Percentiles rank a stretch among this genome's conserved stretches.
phyloP scores from a whole-genome alignment of 2,329 filamentous ascomycete species.

The Lasiodiplodia sp. region DNA sequence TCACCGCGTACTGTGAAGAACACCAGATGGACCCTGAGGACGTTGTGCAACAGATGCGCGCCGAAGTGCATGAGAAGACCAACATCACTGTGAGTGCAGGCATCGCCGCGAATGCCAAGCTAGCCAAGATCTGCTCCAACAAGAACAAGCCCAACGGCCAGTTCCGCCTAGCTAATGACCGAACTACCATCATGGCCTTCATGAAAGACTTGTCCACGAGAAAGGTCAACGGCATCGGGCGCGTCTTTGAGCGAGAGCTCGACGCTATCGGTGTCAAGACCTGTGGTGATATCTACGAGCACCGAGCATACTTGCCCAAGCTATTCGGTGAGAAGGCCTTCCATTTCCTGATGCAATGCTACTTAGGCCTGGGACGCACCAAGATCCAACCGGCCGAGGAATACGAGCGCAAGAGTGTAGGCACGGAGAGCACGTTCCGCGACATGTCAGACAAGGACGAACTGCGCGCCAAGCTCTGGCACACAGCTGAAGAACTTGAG shows the following conservation, averaged over 20 bases:
- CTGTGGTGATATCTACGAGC: slow-evolving; percentile 83
- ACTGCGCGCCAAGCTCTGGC: slow-evolving; percentile 78
- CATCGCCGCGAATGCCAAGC: slow-evolving; percentile 89
- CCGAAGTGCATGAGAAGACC: slow-evolving; percentile 76
- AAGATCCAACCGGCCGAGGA: slow-evolving; percentile 85
- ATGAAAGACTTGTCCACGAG: slow-evolving; percentile 84
- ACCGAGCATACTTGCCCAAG: slow-evolving; percentile 75
- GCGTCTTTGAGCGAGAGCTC: slow-evolving; percentile 91
- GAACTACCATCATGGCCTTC: slow-evolving; percentile 79
- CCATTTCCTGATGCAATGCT: slow-evolving; percentile 82
- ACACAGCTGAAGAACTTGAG: slow-evolving; percentile 84
- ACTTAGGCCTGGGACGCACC: slow-evolving; percentile 86
- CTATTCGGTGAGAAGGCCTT: slow-evolving; percentile 93
- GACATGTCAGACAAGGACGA: slow-evolving; percentile 75
- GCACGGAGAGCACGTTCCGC: slow-evolving; percentile 89
- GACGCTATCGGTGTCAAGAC: slow-evolving; percentile 86
- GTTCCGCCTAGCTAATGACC: slow-evolving; percentile 75
- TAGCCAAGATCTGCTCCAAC: slow-evolving; percentile 96
- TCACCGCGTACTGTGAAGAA: slow-evolving; percentile 80
- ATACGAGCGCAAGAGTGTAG: slow-evolving; percentile 90
- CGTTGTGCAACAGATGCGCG: slow-evolving; percentile 78
- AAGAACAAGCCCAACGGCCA: slow-evolving; percentile 97
- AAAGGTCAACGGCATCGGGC: slow-evolving; percentile 94
- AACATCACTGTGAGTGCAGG: slow-evolving; percentile 92
- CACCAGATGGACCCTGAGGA: slow-evolving; percentile 74